Evolutionary conservation across 2,329 filamentous ascomycete genomes (phyloP).

Genomic region (Fusarium transvaalense): DNA sequence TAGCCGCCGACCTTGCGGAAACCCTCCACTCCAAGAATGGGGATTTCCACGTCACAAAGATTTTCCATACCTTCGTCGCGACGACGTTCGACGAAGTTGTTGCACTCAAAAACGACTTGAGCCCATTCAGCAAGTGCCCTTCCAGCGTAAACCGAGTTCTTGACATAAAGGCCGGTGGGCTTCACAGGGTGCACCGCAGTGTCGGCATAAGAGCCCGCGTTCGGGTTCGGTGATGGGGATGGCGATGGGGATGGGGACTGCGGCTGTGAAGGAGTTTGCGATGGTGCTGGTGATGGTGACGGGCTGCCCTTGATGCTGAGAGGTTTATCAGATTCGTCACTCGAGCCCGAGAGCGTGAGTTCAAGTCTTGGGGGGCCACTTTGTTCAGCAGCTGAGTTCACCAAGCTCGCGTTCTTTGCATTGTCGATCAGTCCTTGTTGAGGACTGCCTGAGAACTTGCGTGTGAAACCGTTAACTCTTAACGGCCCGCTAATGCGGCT

Average conservation of each 20-base stretch:
- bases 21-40: slow-evolving; percentile 57
- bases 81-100: slow-evolving; percentile 83
- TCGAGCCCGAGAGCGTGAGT: slow-evolving; percentile 41
- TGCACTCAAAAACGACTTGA: slow-evolving; percentile 80
- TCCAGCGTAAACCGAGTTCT: slow-evolving; percentile 72
- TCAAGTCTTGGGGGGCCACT: slow-evolving; percentile 19
- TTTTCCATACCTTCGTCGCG: slow-evolving; percentile 77
- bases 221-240: slow-evolving; percentile 47
- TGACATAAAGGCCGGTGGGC: slow-evolving; percentile 60
- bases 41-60: slow-evolving; percentile 74
- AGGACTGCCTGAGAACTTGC: slow-evolving; percentile 62
- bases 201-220: slow-evolving; percentile 34
- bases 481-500: slow-evolving; percentile 64
- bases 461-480: slow-evolving; percentile 56
- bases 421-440: slow-evolving; percentile 62
- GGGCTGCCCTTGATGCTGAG: slow-evolving; percentile 21
- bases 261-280: neutral
- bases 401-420: slow-evolving; percentile 63
- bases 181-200: slow-evolving; percentile 59
- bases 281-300: slow-evolving; percentile 17
- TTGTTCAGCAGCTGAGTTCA: slow-evolving; percentile 51
- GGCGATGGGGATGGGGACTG: neutral
- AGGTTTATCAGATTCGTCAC: slow-evolving; percentile 28
- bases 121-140: slow-evolving; percentile 84
- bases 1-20: slow-evolving; percentile 56